Evolutionary conservation across 2,329 filamentous ascomycete genomes (phyloP), one percentile per base, ranked within the genome.

Genomic region (Daldinia eschscholtzii): DNA sequence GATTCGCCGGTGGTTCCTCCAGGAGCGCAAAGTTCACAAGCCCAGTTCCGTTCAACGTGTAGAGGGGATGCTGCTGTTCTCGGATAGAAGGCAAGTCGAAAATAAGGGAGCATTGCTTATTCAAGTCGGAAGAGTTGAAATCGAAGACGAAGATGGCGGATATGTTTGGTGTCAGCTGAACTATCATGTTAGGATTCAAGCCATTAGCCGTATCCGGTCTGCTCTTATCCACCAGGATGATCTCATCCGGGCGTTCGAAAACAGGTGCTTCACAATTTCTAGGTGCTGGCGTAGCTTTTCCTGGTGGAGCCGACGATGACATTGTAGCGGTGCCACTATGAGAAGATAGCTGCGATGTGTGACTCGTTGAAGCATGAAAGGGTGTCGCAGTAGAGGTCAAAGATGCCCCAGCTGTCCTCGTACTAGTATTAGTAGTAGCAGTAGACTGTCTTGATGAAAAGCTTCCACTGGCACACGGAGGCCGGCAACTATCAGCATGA

Each of bases 91-190:
- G 61, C 18, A 74, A 44, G 18, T 91, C 81, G 85, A 92, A 92
- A 64, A 89, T 81, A 7, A 92, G 81, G 62, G 83, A 86, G 81
- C 90, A 93, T 6, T 80, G 87, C 79, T 88, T 87, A 72, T 86
- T 87, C 7, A 81, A 73, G 72, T 88, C 84, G 4, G 80, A 78
- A 3, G 78, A 69, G 0, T 86, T 87, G 48, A 92, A 86, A 75
- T 91, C 88, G 79, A 92, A 92, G 81, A 91, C 91, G 85, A 90
- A 92, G 75, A 92, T 85, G 12, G 86, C 85, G 9, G 86, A 86
- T 56, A 86, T 78, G 62, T 80, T 82, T 18, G 82, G 78, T 12
- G 85, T 86, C 41, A 91, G 81, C 10, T 84, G 83, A 60, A 88
- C 89, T 70, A 86, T 85, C 60, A 68, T 63, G 9, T 12, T 52